Evolutionary conservation across 768 basidiomycete genomes (phyloP).

Genomic region (Russula foetens): DNA sequence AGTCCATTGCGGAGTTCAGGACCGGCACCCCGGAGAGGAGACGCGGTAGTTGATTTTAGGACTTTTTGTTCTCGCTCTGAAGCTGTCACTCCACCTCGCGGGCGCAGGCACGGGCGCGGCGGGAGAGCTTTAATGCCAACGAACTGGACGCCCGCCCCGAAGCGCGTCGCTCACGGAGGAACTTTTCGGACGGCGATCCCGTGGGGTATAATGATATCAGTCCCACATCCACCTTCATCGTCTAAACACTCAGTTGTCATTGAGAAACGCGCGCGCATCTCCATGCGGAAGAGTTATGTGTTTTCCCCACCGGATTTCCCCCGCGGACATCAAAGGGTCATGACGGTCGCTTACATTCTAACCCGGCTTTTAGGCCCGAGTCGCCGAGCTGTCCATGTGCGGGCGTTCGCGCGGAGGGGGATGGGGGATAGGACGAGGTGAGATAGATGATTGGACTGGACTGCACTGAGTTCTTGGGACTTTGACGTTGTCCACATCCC

Average conservation of each 20-base stretch:
- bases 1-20: neutral
- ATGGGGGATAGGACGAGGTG: too few relatives aligned
- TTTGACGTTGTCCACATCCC: too few relatives aligned
- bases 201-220: too few relatives aligned
- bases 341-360: too few relatives aligned
- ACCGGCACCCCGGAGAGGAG: neutral
- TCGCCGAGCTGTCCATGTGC: neutral
- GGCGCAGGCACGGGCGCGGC: too few relatives aligned
- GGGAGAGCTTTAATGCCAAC: too few relatives aligned
- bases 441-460: neutral
- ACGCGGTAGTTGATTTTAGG: neutral
- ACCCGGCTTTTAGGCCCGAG: neutral
- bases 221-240: too few relatives aligned
- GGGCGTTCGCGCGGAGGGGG: neutral
- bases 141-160: too few relatives aligned
- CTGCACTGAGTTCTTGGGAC: too few relatives aligned
- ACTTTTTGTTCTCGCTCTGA: neutral
- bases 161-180: too few relatives aligned
- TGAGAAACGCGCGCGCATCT: neutral
- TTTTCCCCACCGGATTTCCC: neutral
- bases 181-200: too few relatives aligned
- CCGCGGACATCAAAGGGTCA: neutral
- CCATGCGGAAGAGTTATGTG: neutral
- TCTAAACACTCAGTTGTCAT: too few relatives aligned
- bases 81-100: neutral